phyloP scores from a whole-genome alignment of 1,284 basidiomycete species.

The Volvariella volvacea region DNA sequence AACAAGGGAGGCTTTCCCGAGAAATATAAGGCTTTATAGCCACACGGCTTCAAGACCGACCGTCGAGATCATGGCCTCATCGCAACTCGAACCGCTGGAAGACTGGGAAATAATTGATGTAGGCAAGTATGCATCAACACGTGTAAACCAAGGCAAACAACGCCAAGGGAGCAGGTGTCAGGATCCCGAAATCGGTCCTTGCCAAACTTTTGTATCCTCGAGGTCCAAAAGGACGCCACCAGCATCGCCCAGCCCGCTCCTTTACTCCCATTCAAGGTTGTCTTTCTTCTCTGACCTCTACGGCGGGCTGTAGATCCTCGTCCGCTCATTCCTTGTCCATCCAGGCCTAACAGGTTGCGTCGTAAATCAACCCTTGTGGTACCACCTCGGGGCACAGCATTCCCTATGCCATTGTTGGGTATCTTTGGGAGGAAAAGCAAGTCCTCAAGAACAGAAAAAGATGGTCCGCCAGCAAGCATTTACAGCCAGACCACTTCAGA shows the following conservation, averaged over 20 bases:
- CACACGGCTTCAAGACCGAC: too few species aligned
- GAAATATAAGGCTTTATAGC: neutral
- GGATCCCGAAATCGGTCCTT: slow-evolving; percentile 19
- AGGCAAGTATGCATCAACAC: neutral
- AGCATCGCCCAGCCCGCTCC: neutral
- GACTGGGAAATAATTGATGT: too few species aligned
- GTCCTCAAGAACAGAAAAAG: slow-evolving; percentile 15
- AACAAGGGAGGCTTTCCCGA: neutral
- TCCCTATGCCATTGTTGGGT: slow-evolving; percentile 25
- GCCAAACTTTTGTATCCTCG: neutral
- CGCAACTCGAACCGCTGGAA: too few species aligned
- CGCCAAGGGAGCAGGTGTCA: slow-evolving; percentile 6
- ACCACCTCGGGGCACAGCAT: neutral
- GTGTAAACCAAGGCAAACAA: neutral
- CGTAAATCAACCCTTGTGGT: neutral
- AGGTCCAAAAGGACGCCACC: slow-evolving; percentile 3
- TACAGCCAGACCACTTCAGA: slow-evolving; percentile 16
- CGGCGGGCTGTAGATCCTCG: slow-evolving; percentile 1
- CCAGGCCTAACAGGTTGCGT: neutral
- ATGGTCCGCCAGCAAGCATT: slow-evolving; percentile 14
- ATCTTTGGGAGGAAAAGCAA: slow-evolving; percentile 30
- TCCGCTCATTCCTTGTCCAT: neutral
- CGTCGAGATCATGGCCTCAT: too few species aligned
- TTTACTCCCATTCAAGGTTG: neutral
- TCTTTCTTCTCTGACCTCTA: slow-evolving; percentile 2